Evolutionary conservation across 257 asterid genomes (phyloP).

Genomic region (Penstemon barbatus): DNA sequence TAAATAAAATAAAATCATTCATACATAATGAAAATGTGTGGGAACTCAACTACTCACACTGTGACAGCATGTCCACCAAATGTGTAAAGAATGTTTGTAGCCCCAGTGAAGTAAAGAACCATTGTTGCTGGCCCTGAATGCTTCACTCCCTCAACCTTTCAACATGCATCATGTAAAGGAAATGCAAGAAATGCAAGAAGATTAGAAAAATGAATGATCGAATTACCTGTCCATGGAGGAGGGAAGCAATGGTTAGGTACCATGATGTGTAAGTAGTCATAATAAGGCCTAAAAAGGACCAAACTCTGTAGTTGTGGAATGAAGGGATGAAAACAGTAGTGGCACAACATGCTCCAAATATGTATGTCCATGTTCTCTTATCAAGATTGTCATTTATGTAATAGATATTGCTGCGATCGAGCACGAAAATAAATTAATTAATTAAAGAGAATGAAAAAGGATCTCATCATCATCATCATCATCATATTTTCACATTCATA

Average conservation of each 20-base stretch:
- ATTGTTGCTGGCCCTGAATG: constrained; percentile 79
- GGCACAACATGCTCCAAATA: constrained; percentile 89
- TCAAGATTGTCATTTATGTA: constrained; percentile 86
- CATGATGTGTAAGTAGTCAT: constrained; percentile 86
- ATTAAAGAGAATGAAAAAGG: neutral
- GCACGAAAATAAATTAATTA: neutral
- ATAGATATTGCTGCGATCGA: constrained; percentile 72
- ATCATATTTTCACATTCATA: too few species aligned
- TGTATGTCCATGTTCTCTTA: constrained; percentile 91
- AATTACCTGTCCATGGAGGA: constrained; percentile 73
- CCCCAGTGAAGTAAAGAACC: constrained; percentile 89
- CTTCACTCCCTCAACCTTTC: constrained; percentile 70
- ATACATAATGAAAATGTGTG: neutral
- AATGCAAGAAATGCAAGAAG: too few species aligned
- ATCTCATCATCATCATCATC: neutral
- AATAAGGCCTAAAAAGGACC: constrained; percentile 78
- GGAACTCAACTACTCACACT: constrained; percentile 48
- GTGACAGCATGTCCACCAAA: constrained; percentile 96
- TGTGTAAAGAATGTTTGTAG: constrained; percentile 87
- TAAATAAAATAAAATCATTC: neutral
- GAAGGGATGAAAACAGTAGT: constrained; percentile 85
- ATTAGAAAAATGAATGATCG: too few species aligned
- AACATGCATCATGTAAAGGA: neutral
- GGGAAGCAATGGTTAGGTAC: constrained; percentile 80
- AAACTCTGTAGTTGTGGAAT: constrained; percentile 82